Conservation (phyloP, 768 basidiomycete genomes). For the Leccinum pellstonianum region DNA sequence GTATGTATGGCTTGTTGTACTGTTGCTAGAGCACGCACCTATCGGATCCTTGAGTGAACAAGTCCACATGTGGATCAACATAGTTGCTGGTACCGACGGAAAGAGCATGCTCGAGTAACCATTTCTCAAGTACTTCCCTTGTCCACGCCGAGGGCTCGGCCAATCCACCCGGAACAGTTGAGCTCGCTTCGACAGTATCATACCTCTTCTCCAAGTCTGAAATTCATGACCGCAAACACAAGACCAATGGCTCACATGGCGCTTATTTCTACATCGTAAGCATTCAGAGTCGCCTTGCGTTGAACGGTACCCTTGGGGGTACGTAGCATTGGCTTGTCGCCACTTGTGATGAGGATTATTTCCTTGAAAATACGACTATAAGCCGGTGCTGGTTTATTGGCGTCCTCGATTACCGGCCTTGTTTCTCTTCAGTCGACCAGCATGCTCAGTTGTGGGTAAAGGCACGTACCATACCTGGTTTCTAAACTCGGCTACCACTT, state of each 20-base stretch:
- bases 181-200: constrained; percentile 29
- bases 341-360: constrained; percentile 46
- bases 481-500: constrained; percentile 28
- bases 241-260: constrained; percentile 34
- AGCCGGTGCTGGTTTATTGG: constrained; percentile 40
- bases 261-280: constrained; percentile 48
- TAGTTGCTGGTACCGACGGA: constrained; percentile 4
- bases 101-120: constrained; percentile 30
- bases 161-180: constrained; percentile 16
- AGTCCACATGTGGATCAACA: constrained; percentile 19
- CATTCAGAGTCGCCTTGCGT: constrained; percentile 37
- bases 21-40: constrained; percentile 25
- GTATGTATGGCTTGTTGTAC: neutral
- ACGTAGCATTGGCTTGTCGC: constrained; percentile 43
- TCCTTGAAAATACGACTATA: constrained; percentile 50
- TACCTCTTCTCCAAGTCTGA: constrained; percentile 24
- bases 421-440: neutral
- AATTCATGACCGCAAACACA: neutral
- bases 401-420: constrained; percentile 45
- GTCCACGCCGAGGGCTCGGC: constrained; percentile 29
- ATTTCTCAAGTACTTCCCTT: constrained; percentile 14
- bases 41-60: constrained; percentile 38
- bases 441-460: neutral
- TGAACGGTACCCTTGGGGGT: constrained; percentile 46
- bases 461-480: constrained; percentile 32